These are phyloP conservation scores for Blyttiomyces sp. DNA, from an alignment of 371 early-diverging fungal species.

Conservation along the genomic window DNA sequence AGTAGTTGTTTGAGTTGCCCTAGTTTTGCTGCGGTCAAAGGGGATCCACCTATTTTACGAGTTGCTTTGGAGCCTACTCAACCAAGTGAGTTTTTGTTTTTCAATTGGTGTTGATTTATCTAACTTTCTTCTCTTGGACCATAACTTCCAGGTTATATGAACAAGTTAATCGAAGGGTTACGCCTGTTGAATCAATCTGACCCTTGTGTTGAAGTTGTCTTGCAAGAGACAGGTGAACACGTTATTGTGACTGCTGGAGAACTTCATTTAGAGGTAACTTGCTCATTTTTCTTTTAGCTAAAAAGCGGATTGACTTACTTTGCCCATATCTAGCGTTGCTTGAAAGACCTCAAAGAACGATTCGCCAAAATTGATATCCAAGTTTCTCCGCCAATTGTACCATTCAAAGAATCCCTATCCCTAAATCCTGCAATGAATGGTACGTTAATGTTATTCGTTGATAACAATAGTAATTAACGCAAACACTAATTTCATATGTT, in stretches of 20 bases:
- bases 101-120: not conserved
- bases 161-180: constrained; percentile 80
- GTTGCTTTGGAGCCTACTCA: constrained; percentile 93
- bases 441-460: not conserved
- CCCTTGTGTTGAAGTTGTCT: constrained; percentile 84
- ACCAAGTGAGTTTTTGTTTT: constrained; percentile 38
- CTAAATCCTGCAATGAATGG: constrained; percentile 40
- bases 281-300: not conserved
- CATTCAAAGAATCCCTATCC: constrained; percentile 93
- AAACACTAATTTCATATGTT: too few relatives aligned
- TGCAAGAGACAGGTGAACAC: constrained; percentile 95
- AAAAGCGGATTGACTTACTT: not conserved
- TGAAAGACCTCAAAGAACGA: constrained; percentile 89
- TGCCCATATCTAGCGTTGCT: constrained; percentile 60
- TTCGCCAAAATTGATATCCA: constrained; percentile 92
- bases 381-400: constrained; percentile 92
- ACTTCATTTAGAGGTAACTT: constrained; percentile 81
- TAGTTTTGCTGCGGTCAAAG: constrained; percentile 41
- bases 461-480: too few relatives aligned
- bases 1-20: constrained; percentile 50
- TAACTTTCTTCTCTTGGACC: constrained; percentile 2
- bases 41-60: constrained; percentile 71
- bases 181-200: constrained; percentile 90
- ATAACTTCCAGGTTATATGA: constrained; percentile 66
- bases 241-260: constrained; percentile 95